A percentile compares a stretch with the other conserved stretches of the same genome.
These are phyloP conservation scores for Ormosia semicastrata DNA, from an alignment of 306 rosid species.

Conservation along the genomic window DNA sequence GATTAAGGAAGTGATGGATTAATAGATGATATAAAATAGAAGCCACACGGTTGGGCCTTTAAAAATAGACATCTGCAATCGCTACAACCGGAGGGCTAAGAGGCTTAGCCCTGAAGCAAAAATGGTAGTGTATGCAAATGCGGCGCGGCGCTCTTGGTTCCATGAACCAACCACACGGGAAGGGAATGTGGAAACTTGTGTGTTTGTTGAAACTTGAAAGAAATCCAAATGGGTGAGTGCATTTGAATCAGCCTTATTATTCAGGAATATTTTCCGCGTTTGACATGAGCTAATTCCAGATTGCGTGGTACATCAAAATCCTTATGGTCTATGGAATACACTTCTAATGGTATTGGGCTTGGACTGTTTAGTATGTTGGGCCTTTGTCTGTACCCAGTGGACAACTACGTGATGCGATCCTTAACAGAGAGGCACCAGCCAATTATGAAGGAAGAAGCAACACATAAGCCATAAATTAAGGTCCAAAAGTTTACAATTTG, in stretches of 20 bases:
- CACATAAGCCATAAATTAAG: too few relatives aligned
- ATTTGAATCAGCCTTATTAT: background rate
- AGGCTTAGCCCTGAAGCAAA: slow-evolving; percentile 26
- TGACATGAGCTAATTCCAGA: background rate
- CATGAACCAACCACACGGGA: background rate
- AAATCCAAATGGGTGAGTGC: background rate
- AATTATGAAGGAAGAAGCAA: too few relatives aligned
- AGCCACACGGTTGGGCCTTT: slow-evolving; percentile 51
- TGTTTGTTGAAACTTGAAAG: background rate
- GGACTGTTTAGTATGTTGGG: background rate
- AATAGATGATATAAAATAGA: background rate
- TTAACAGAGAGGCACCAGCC: too few relatives aligned
- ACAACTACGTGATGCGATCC: background rate
- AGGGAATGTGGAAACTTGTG: background rate
- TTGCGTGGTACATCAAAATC: background rate
- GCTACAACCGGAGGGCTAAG: slow-evolving; percentile 2
- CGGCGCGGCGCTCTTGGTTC: slow-evolving; percentile 25
- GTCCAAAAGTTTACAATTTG: too few relatives aligned
- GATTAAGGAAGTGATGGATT: slow-evolving; percentile 16
- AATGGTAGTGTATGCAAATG: background rate
- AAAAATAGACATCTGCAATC: background rate
- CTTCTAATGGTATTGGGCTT: background rate
- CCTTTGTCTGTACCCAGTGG: background rate
- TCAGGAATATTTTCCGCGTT: background rate
- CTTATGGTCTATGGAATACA: background rate